A percentile compares a stretch with the other conserved stretches of the same genome.
These are phyloP conservation scores for Daldinia decipiens DNA, from an alignment of 495 filamentous ascomycete genomes.

Conservation along the genomic window DNA sequence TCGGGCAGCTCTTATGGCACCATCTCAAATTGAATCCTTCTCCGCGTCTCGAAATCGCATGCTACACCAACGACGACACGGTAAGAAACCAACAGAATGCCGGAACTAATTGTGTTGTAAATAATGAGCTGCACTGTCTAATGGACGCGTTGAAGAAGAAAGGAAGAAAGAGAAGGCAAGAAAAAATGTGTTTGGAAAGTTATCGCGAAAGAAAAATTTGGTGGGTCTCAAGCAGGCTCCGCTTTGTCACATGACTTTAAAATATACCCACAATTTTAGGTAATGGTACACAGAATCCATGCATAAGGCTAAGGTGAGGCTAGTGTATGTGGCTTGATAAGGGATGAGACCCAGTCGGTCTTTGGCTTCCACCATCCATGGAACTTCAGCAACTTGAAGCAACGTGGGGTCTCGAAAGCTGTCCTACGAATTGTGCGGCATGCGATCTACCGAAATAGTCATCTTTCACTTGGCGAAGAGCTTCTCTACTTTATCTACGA, in stretches of 20 bases:
- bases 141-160: conserved; percentile 74
- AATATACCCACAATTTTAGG: background rate
- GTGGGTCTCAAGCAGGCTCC: conserved; percentile 27
- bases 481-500: conserved; percentile 4
- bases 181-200: conserved; percentile 12
- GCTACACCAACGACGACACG: conserved; percentile 71
- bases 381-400: conserved; percentile 28
- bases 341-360: background rate
- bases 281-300: background rate
- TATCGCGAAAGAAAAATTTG: conserved; percentile 38
- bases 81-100: conserved; percentile 74
- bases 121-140: conserved; percentile 90
- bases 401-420: conserved; percentile 46
- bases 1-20: conserved; percentile 93
- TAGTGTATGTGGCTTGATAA: conserved; percentile 38
- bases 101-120: conserved; percentile 62
- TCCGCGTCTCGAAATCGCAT: conserved; percentile 88
- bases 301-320: conserved; percentile 7
- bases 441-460: conserved; percentile 32
- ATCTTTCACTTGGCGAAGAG: conserved; percentile 21
- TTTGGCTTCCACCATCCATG: too few relatives aligned
- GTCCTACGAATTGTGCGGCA: conserved; percentile 32
- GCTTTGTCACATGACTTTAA: conserved; percentile 22
- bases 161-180: conserved; percentile 46
- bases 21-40: conserved; percentile 69